Evolutionary conservation across 176 grass and related monocot species (phyloP).

Genomic region (Olyra latifolia): DNA sequence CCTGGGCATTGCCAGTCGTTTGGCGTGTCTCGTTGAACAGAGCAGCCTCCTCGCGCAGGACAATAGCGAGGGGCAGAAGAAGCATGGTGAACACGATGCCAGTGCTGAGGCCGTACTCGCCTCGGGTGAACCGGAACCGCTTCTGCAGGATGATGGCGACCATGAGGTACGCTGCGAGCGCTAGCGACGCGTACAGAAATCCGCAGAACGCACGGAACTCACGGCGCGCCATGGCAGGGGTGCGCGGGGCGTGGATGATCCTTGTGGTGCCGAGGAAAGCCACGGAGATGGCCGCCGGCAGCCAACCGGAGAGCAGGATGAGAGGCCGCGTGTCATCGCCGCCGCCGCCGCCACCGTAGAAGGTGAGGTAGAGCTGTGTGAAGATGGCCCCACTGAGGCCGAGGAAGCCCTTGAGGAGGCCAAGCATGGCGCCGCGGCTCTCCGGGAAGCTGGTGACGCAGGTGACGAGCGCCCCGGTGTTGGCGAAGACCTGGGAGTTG

Average conservation of each 20-base stretch:
- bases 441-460: constrained; percentile 83
- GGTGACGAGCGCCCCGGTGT: constrained; percentile 69
- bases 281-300: constrained; percentile 39
- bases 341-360: constrained; percentile 60
- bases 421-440: constrained; percentile 67
- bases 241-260: constrained; percentile 27
- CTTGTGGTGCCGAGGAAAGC: constrained; percentile 35
- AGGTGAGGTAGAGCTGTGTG: constrained; percentile 73
- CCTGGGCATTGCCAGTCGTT: not conserved
- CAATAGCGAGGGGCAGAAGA: not conserved
- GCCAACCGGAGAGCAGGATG: constrained; percentile 43
- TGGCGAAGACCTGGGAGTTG: constrained; percentile 96
- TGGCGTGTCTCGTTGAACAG: not conserved
- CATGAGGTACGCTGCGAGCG: constrained; percentile 26
- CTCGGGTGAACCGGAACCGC: constrained; percentile 8
- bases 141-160: constrained; percentile 37
- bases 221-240: not conserved
- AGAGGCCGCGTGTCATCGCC: constrained; percentile 19
- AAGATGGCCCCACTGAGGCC: constrained; percentile 80
- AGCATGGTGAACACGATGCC: not conserved
- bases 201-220: constrained; percentile 16
- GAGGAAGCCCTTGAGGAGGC: constrained; percentile 79
- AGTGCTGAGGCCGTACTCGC: constrained; percentile 12
- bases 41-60: constrained; percentile 11
- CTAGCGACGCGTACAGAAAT: constrained; percentile 37